These are phyloP conservation scores for Tolypocladium capitatum DNA, from an alignment of 2,329 filamentous ascomycete genomes.

Conservation along the genomic window DNA sequence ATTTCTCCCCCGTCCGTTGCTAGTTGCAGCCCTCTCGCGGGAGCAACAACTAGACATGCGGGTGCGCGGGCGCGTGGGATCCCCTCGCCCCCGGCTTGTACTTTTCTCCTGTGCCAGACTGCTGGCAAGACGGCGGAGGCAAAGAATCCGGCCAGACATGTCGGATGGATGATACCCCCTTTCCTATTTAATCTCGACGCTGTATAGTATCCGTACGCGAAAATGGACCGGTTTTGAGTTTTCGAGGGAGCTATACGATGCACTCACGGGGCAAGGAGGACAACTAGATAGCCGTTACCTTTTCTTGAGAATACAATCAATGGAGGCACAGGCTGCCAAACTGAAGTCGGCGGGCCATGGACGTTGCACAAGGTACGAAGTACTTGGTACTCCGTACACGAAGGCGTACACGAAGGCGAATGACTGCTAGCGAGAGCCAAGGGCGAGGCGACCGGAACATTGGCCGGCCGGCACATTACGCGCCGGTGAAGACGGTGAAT, in stretches of 20 bases:
- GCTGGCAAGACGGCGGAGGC: constrained; percentile 8
- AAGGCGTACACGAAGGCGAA: background rate
- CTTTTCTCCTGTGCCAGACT: constrained; percentile 14
- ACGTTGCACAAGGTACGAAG: no score
- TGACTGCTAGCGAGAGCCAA: background rate
- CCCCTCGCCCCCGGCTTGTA: constrained; percentile 1
- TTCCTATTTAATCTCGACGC: constrained; percentile 10
- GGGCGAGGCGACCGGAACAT: background rate
- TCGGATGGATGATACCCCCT: constrained; percentile 18
- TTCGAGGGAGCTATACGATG: background rate
- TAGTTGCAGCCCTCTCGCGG: background rate
- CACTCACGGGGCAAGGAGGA: background rate
- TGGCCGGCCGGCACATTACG: background rate
- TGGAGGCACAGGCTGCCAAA: constrained; percentile 3
- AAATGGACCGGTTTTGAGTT: background rate
- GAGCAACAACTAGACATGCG: background rate
- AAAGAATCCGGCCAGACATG: constrained; percentile 10
- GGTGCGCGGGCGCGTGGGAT: background rate
- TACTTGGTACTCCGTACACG: no score
- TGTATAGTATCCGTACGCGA: constrained; percentile 12
- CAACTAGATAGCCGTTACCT: background rate
- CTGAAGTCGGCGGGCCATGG: no score
- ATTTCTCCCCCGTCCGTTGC: constrained; percentile 1
- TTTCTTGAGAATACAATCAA: constrained; percentile 4
- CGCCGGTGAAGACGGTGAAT: background rate